phyloP scores from a whole-genome alignment of 495 filamentous ascomycete genomes.

The Penicillium odoratum region DNA sequence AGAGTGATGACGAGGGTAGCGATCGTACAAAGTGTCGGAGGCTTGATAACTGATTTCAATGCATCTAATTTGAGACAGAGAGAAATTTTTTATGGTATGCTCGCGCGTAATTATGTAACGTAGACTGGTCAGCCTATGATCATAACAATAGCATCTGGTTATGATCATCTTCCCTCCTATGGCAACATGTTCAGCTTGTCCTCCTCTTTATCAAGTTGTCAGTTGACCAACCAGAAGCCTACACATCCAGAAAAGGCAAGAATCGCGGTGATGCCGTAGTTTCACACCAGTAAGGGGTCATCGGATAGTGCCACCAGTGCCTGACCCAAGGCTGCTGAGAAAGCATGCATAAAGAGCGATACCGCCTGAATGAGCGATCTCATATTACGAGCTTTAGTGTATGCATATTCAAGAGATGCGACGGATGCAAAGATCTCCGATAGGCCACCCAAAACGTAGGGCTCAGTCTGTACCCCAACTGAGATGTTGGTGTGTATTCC shows the following conservation, averaged over 20 bases:
- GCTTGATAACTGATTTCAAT: no score
- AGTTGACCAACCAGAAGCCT: slow-evolving; percentile 63
- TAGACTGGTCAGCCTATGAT: not conserved
- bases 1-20: no score
- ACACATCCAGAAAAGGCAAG: slow-evolving; percentile 60
- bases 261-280: slow-evolving; percentile 64
- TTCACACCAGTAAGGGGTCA: slow-evolving; percentile 66
- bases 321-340: slow-evolving; percentile 67
- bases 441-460: slow-evolving; percentile 68
- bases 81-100: no score
- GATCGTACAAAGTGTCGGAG: no score
- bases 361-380: slow-evolving; percentile 68
- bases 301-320: slow-evolving; percentile 63
- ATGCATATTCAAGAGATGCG: slow-evolving; percentile 70
- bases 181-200: slow-evolving; percentile 59
- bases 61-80: no score
- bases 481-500: slow-evolving; percentile 48
- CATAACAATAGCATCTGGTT: not conserved
- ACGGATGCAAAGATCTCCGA: slow-evolving; percentile 73
- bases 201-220: slow-evolving; percentile 60
- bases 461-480: slow-evolving; percentile 62
- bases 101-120: no score
- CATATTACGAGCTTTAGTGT: slow-evolving; percentile 78
- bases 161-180: slow-evolving; percentile 12
- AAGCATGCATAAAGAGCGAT: slow-evolving; percentile 67